Evolutionary conservation across 169 alveolate species (phyloP).

Genomic region (Plasmodium vivax): DNA sequence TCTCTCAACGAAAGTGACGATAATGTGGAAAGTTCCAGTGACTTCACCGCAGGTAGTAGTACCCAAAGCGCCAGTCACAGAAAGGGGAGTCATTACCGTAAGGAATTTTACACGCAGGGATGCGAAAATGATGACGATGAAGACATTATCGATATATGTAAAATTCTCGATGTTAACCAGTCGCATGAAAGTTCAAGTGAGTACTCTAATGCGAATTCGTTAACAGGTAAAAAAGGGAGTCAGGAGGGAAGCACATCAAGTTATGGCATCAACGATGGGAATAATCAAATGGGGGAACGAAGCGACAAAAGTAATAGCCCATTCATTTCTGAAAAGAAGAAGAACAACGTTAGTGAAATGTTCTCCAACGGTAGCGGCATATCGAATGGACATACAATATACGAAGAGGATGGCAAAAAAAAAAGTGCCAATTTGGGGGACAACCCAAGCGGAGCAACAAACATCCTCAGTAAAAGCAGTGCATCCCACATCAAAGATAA

Average conservation of each 20-base stretch:
- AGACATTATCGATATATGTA: constrained; percentile 24
- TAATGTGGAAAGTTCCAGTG: not conserved
- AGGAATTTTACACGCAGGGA: not conserved
- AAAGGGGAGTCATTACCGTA: not conserved
- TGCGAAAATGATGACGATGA: not conserved
- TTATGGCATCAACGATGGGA: not conserved
- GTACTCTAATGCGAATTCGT: not conserved
- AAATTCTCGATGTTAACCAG: constrained; percentile 17
- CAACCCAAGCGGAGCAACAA: not conserved
- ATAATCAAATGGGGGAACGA: not conserved
- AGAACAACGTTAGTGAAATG: not conserved
- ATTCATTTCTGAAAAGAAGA: not conserved
- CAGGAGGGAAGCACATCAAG: not conserved
- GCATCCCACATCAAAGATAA: constrained; percentile 21
- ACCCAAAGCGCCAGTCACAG: not conserved
- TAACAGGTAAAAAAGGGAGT: not conserved
- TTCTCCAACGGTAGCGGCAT: not conserved
- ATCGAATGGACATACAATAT: not conserved
- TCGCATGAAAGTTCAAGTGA: constrained; percentile 1
- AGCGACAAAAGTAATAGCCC: not conserved
- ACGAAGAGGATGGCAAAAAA: not conserved
- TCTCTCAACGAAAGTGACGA: not conserved
- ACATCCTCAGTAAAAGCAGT: not conserved
- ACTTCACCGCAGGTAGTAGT: not conserved
- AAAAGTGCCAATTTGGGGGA: not conserved